These are phyloP conservation scores for Botryotinia globosa DNA, from an alignment of 2,329 filamentous ascomycete species.

Conservation along the genomic window DNA sequence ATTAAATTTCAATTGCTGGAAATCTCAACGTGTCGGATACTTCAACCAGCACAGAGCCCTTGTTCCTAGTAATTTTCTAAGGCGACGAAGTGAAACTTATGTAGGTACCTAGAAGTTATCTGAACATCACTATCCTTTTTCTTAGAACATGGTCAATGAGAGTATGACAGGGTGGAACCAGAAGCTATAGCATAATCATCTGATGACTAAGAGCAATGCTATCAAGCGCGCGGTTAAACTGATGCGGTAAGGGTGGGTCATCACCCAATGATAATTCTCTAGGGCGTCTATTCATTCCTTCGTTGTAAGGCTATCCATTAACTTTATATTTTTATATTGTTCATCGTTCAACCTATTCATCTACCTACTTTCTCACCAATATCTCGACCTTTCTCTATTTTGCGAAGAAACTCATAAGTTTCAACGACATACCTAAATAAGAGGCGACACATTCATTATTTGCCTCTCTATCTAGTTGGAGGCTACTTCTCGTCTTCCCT, in stretches of 20 bases:
- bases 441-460: not conserved
- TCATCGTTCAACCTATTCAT: not conserved
- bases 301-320: not conserved
- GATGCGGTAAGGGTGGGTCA: no score
- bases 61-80: not conserved
- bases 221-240: not conserved
- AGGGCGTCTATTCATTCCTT: not conserved
- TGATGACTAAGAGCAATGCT: not conserved
- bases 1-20: not conserved
- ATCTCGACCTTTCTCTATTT: not conserved
- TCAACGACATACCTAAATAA: not conserved
- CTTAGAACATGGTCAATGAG: not conserved
- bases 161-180: not conserved
- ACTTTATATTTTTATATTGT: not conserved
- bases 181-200: not conserved
- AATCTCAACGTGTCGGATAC: not conserved
- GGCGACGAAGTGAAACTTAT: not conserved
- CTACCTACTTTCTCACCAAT: not conserved
- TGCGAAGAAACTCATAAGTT: not conserved
- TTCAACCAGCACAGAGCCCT: not conserved
- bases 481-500: constrained; percentile 14
- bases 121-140: no score
- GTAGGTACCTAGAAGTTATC: no score
- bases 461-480: constrained; percentile 12
- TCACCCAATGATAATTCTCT: not conserved